These are phyloP conservation scores for Daldinia caldariorum DNA, from an alignment of 495 filamentous ascomycete species.

Conservation along the genomic window DNA sequence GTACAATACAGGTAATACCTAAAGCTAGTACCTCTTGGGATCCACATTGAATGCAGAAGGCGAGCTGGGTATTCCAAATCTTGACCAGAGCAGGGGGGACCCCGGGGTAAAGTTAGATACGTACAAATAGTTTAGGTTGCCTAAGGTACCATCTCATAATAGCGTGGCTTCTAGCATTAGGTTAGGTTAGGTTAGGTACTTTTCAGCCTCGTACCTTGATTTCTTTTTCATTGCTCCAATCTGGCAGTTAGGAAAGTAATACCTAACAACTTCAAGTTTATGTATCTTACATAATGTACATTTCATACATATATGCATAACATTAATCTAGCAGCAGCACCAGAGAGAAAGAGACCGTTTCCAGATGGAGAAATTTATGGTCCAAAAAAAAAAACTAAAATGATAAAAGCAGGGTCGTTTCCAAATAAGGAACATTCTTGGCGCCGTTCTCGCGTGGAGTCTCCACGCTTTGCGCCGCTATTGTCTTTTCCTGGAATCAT, in stretches of 20 bases:
- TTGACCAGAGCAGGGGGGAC: constrained; percentile 11
- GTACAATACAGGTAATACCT: neutral
- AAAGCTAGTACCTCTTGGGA: neutral
- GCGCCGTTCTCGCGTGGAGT: constrained; percentile 36
- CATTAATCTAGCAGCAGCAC: constrained; percentile 11
- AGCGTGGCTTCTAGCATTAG: constrained; percentile 4
- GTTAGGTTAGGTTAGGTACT: too few relatives aligned
- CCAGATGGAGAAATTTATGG: constrained; percentile 9
- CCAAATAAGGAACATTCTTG: constrained; percentile 30
- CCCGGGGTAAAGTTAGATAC: too few relatives aligned
- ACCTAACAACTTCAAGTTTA: too few relatives aligned
- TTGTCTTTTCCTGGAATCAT: constrained; percentile 35
- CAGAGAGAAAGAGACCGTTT: constrained; percentile 2
- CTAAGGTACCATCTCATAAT: neutral
- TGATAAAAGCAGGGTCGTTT: neutral
- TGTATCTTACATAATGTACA: neutral
- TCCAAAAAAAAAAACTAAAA: constrained; percentile 12
- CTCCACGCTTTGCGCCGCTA: constrained; percentile 34
- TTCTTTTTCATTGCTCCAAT: constrained; percentile 1
- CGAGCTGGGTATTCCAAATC: constrained; percentile 36
- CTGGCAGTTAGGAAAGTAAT: neutral
- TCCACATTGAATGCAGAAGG: constrained; percentile 6
- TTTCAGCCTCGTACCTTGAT: neutral
- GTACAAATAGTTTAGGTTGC: neutral
- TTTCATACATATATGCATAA: constrained; percentile 1